Percentiles rank a stretch among this genome's conserved stretches.
phyloP scores from a whole-genome alignment of 106 monocot species.

The Dioscorea alata region DNA sequence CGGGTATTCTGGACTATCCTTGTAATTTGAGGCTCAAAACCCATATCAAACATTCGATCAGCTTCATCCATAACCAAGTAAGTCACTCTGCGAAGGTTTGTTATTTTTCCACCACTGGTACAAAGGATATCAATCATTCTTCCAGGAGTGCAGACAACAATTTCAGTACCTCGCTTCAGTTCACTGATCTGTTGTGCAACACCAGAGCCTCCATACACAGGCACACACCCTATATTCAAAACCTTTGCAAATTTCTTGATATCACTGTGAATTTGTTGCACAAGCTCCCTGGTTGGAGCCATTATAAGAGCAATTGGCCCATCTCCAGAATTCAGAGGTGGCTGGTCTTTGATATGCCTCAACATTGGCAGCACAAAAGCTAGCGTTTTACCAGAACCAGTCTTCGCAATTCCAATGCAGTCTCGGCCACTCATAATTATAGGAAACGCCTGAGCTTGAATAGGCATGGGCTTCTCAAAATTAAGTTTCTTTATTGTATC shows the following conservation, averaged over 20 bases:
- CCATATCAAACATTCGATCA: slow-evolving; percentile 99
- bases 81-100: slow-evolving; percentile 86
- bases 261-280: slow-evolving; percentile 90
- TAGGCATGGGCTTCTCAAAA: slow-evolving; percentile 94
- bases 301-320: slow-evolving; percentile 93
- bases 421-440: slow-evolving; percentile 96
- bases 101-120: slow-evolving; percentile 87
- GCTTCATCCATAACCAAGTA: slow-evolving; percentile 99
- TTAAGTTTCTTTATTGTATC: slow-evolving; percentile 84
- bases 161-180: slow-evolving; percentile 86
- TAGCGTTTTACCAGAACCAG: slow-evolving; percentile 94
- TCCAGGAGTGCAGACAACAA: slow-evolving; percentile 99
- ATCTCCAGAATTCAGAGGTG: slow-evolving; percentile 78
- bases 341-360: slow-evolving; percentile 95
- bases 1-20: slow-evolving; percentile 89
- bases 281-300: slow-evolving; percentile 97
- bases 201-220: slow-evolving; percentile 95
- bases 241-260: slow-evolving; percentile 84
- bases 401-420: slow-evolving; percentile 96
- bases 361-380: slow-evolving; percentile 97
- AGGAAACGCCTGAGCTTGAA: slow-evolving; percentile 89
- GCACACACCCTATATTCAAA: slow-evolving; percentile 71
- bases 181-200: slow-evolving; percentile 99
- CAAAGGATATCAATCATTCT: slow-evolving; percentile 99
- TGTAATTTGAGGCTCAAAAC: slow-evolving; percentile 95